Evolutionary conservation across 352 stramenopile species (phyloP).

Genomic region (Pythium volutum): DNA sequence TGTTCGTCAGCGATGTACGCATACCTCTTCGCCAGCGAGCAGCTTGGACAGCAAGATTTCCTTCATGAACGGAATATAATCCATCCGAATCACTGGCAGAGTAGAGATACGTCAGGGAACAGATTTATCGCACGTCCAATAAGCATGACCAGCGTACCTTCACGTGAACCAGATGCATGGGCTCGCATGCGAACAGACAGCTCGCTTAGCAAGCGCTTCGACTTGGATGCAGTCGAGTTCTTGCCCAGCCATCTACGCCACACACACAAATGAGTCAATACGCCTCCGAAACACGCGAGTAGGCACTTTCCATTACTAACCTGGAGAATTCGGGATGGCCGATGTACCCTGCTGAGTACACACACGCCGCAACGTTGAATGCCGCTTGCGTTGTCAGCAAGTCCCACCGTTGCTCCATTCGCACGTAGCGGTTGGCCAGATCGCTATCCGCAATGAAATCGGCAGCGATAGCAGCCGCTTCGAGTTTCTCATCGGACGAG

Average conservation of each 20-base stretch:
- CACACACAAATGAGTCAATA: background rate
- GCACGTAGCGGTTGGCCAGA: constrained; percentile 73
- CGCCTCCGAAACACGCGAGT: background rate
- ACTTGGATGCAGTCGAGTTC: constrained; percentile 95
- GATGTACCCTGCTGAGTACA: constrained; percentile 81
- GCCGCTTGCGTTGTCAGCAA: constrained; percentile 90
- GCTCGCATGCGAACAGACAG: constrained; percentile 94
- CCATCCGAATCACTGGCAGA: constrained; percentile 75
- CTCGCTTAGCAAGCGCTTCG: constrained; percentile 93
- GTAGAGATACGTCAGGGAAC: background rate
- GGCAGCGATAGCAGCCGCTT: constrained; percentile 84
- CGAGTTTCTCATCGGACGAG: constrained; percentile 74
- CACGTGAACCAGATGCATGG: constrained; percentile 78
- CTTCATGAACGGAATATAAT: constrained; percentile 90
- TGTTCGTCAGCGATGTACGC: background rate
- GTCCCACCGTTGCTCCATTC: constrained; percentile 92
- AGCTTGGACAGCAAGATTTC: constrained; percentile 84
- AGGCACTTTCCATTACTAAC: constrained; percentile 29
- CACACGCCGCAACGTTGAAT: constrained; percentile 87
- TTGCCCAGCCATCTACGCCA: constrained; percentile 94
- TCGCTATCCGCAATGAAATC: constrained; percentile 91
- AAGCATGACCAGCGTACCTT: constrained; percentile 36
- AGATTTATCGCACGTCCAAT: too few species aligned
- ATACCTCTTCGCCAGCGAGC: constrained; percentile 66
- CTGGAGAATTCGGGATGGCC: constrained; percentile 88